Evolutionary conservation across 495 filamentous ascomycete genomes (phyloP).

Genomic region (Trichoderma orchidacearum): DNA sequence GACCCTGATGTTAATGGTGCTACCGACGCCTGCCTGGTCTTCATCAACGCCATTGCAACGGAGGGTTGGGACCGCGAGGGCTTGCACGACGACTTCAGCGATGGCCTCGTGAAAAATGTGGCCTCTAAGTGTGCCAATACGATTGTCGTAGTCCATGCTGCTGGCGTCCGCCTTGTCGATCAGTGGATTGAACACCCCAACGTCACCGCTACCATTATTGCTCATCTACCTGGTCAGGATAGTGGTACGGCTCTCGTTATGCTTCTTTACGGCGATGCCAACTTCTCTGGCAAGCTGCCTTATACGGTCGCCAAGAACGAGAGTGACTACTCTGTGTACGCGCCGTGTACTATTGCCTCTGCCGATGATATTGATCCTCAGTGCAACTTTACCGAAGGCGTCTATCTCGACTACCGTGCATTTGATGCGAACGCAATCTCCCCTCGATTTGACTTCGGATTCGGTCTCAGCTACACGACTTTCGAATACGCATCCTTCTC

Average conservation of each 20-base stretch:
- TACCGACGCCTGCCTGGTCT: slow-evolving; percentile 54
- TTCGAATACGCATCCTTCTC: slow-evolving; percentile 36
- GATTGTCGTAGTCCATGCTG: slow-evolving; percentile 48
- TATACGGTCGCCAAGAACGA: slow-evolving; percentile 57
- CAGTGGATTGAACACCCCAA: slow-evolving; percentile 47
- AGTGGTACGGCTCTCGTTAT: slow-evolving; percentile 40
- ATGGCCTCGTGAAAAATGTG: slow-evolving; percentile 41
- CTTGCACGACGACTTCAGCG: slow-evolving; percentile 35
- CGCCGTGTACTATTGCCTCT: slow-evolving; percentile 5
- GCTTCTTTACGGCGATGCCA: slow-evolving; percentile 45
- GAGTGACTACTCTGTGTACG: slow-evolving; percentile 40
- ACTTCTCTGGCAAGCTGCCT: slow-evolving; percentile 51
- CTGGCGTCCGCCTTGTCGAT: slow-evolving; percentile 43
- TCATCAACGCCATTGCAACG: slow-evolving; percentile 45
- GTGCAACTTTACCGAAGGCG: slow-evolving; percentile 49
- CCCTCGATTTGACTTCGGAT: slow-evolving; percentile 60
- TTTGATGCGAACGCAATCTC: slow-evolving; percentile 50
- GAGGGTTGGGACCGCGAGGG: slow-evolving; percentile 36
- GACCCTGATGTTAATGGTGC: slow-evolving; percentile 25
- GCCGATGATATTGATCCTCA: slow-evolving; percentile 48
- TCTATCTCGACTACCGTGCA: slow-evolving; percentile 53
- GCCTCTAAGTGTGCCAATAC: slow-evolving; percentile 45
- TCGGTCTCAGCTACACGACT: slow-evolving; percentile 55
- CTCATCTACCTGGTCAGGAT: slow-evolving; percentile 49
- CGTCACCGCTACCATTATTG: slow-evolving; percentile 47